Conservation (phyloP, 352 stramenopile genomes). For the Phytophthora constricta region DNA sequence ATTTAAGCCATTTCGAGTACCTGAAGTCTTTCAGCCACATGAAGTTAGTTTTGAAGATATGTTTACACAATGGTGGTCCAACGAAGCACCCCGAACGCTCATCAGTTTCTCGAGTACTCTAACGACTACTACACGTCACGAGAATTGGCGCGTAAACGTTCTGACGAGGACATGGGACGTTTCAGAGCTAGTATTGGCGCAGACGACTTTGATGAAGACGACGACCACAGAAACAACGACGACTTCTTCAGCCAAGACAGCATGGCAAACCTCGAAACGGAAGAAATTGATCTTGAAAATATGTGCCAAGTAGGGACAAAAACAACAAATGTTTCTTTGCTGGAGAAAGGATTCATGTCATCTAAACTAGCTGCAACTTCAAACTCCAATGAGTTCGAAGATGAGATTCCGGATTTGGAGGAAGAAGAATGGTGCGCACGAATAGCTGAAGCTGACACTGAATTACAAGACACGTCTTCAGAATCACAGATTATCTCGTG, state of each 20-base stretch:
- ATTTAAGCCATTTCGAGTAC: constrained; percentile 7
- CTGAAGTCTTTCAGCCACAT: not conserved
- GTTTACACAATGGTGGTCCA: not conserved
- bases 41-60: not conserved
- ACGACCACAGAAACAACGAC: not conserved
- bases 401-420: not conserved
- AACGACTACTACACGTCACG: constrained; percentile 7
- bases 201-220: not conserved
- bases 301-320: not conserved
- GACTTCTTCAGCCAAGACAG: not conserved
- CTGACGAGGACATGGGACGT: constrained; percentile 5
- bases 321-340: constrained; percentile 2
- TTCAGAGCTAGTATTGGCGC: not conserved
- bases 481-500: not conserved
- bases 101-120: not conserved
- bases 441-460: not conserved
- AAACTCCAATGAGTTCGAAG: not conserved
- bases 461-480: not conserved
- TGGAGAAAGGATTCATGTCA: constrained; percentile 1
- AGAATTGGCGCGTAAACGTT: constrained; percentile 6
- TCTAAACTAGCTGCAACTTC: not conserved
- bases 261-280: not conserved
- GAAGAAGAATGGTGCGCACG: not conserved
- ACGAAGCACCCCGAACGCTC: not conserved
- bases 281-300: not conserved